Evolutionary conservation across 768 basidiomycete genomes (phyloP), one percentile per base, ranked within the genome.

Genomic region (Lactarius akahatsu): DNA sequence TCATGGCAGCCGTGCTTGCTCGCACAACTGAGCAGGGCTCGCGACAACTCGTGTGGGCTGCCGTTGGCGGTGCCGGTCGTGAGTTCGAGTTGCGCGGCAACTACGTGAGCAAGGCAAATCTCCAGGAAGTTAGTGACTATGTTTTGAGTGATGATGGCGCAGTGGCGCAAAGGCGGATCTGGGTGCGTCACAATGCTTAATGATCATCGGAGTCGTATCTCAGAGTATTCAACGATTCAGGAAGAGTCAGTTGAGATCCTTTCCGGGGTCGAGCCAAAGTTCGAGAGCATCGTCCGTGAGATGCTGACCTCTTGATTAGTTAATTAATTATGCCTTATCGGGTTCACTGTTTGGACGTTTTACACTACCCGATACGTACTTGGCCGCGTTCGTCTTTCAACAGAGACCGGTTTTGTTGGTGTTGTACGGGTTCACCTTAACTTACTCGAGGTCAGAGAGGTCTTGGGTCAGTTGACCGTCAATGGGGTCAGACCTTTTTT

Each of bases 21-120:
- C 66, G 66, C 36, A 63, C 66, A 23, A 45, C 41, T 15, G 66
- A 67, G 16, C 26, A 63, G 40, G 66, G 66, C 2, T 67, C 66
- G 47, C 57, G 66, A 47, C 58, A 67, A 40, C 52, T 67, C 7
- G n/a, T 67, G 28, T 67, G 66, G 66, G 66, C 62, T 38, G 62
- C 66, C n/a, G 23, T 67, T 26, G 66, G 66, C 18, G 62, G 52
- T 38, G 20, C 41, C 1, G 66, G 62, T 32, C 66, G 62, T 18
- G 66, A 67, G 40, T 59, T 32, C 10, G 62, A 63, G 20, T 26
- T 63, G 26, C 62, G 66, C 7, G 66, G 66, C 1, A 62, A 7
- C 15, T 67, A 60, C 16, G 62, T 60, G 58, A 59, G 3, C 40
- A 63, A 47, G 7, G 58, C 58, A 15, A 26, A 59, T 7, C 23